A percentile compares a stretch with the other conserved stretches of the same genome.
These are phyloP conservation scores for Sechiopsis laciniata DNA, from an alignment of 306 rosid genomes.

Conservation along the genomic window DNA sequence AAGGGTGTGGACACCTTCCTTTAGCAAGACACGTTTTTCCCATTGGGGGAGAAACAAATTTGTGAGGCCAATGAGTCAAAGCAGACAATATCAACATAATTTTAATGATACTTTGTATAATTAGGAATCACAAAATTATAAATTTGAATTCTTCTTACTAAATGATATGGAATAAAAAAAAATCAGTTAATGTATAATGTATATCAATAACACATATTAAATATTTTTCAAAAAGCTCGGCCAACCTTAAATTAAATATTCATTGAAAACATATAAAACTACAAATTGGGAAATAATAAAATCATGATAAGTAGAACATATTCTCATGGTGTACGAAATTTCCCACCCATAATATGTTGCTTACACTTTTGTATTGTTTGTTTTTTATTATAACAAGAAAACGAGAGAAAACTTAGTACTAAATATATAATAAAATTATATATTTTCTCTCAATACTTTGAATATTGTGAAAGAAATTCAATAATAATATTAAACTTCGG, in stretches of 20 bases:
- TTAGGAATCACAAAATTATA: no score
- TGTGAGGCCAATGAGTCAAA: no score
- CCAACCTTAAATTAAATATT: neutral
- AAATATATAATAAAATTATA: neutral
- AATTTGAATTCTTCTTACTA: no score
- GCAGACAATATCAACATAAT: no score
- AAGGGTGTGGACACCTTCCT: no score
- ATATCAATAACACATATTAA: neutral
- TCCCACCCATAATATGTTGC: neutral
- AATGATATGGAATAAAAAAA: no score
- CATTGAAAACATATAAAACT: neutral
- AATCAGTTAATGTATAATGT: no score
- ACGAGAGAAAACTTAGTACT: neutral
- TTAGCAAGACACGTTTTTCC: no score
- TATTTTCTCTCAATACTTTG: neutral
- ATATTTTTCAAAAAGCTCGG: neutral
- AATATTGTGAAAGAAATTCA: neutral
- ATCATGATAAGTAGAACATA: neutral
- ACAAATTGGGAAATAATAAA: neutral
- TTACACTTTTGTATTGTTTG: neutral
- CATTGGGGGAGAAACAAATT: no score
- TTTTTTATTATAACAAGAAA: neutral
- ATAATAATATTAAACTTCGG: no score
- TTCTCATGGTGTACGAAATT: conserved; percentile 10
- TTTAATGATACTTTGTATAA: no score